Conservation (phyloP, 2,329 filamentous ascomycete species). For the Arthrobotrys musiformis region DNA sequence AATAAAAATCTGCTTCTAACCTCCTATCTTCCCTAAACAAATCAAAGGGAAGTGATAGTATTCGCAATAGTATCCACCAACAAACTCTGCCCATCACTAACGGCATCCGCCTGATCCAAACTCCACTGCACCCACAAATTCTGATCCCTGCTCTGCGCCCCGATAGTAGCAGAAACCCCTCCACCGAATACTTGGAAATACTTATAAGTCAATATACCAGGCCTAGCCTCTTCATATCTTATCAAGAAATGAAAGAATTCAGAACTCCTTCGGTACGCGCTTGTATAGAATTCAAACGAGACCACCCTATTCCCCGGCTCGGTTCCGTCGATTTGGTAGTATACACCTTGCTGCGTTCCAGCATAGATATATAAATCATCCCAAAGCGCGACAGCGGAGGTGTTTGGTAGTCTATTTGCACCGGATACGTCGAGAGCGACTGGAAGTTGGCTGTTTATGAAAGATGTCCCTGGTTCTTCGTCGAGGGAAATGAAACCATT, state of each 20-base stretch:
- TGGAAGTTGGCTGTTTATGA: slow-evolving; percentile 44
- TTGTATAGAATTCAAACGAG: slow-evolving; percentile 51
- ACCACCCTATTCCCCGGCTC: slow-evolving; percentile 6
- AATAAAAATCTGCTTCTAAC: no score
- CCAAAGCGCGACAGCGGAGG: slow-evolving; percentile 33
- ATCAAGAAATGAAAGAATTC: slow-evolving; percentile 53
- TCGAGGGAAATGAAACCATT: slow-evolving; percentile 52
- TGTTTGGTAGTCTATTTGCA: slow-evolving; percentile 41
- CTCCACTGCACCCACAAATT: slow-evolving; percentile 44
- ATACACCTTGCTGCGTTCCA: slow-evolving; percentile 48
- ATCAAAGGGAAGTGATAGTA: slow-evolving; percentile 20
- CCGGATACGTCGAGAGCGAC: slow-evolving; percentile 13
- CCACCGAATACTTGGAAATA: slow-evolving; percentile 46
- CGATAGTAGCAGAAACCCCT: slow-evolving; percentile 40
- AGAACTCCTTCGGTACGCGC: slow-evolving; percentile 23
- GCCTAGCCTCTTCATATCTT: slow-evolving; percentile 45
- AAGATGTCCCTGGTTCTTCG: slow-evolving; percentile 35
- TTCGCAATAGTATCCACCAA: slow-evolving; percentile 38
- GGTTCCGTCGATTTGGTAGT: slow-evolving; percentile 38
- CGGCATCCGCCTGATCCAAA: slow-evolving; percentile 27
- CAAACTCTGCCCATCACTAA: slow-evolving; percentile 36
- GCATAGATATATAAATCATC: slow-evolving; percentile 53
- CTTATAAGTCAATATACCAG: slow-evolving; percentile 26
- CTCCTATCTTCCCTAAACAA: neutral
- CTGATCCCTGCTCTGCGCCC: slow-evolving; percentile 40